These are phyloP conservation scores for Yarrowia sp. DNA, from an alignment of 805 yeast genomes.

Conservation along the genomic window DNA sequence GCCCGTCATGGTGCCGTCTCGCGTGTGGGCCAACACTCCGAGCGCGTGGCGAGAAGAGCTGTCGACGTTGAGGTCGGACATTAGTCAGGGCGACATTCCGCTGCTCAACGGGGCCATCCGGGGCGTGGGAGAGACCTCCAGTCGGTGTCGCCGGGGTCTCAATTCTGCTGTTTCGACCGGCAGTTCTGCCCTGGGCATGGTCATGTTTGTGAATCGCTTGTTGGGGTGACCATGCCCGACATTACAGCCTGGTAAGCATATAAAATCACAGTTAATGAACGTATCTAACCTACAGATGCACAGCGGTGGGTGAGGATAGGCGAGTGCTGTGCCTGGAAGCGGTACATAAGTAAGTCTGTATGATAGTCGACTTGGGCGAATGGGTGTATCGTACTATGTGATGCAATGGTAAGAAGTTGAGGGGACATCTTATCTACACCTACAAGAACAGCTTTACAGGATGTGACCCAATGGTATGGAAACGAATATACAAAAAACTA, in stretches of 20 bases:
- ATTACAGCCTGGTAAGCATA: too few relatives aligned
- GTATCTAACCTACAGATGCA: neutral
- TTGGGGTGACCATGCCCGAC: neutral
- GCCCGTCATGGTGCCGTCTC: neutral
- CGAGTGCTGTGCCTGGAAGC: too few relatives aligned
- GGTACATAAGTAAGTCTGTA: too few relatives aligned
- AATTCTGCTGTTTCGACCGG: neutral
- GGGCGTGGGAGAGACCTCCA: neutral
- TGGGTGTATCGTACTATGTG: too few relatives aligned
- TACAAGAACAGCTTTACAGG: too few relatives aligned
- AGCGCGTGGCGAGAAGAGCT: slow-evolving; percentile 11
- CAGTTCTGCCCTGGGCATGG: neutral
- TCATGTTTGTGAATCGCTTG: neutral
- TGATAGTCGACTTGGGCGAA: too few relatives aligned
- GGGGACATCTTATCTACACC: too few relatives aligned
- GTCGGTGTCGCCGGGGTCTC: neutral
- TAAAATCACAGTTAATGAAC: neutral
- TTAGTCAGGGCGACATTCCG: slow-evolving; percentile 1
- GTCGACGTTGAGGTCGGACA: neutral
- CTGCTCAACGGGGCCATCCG: neutral
- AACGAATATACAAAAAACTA: too few relatives aligned
- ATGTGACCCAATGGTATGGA: too few relatives aligned
- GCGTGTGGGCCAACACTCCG: slow-evolving; percentile 11
- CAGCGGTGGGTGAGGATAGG: too few relatives aligned
- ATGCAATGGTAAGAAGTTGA: too few relatives aligned